Percentiles rank a stretch among this genome's conserved stretches.
These are phyloP conservation scores for Lepiota brunneoincarnata DNA, from an alignment of 768 basidiomycete species.

Conservation along the genomic window DNA sequence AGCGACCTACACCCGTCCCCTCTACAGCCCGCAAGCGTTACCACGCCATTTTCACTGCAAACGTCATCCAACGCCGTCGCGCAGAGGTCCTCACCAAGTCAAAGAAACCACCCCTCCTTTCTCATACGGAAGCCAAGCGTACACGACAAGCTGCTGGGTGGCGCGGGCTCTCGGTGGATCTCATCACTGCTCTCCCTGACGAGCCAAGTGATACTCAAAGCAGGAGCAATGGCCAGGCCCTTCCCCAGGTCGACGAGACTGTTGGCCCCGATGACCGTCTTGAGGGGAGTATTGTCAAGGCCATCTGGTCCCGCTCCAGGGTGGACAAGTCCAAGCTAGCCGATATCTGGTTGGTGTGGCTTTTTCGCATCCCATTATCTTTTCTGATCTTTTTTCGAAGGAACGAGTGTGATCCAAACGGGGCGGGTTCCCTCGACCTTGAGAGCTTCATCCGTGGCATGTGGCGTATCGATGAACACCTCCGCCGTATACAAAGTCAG, in stretches of 20 bases:
- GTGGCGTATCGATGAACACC: constrained; percentile 86
- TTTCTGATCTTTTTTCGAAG: constrained; percentile 31
- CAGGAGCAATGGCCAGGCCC: constrained; percentile 1
- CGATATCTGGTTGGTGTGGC: constrained; percentile 60
- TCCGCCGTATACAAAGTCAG: constrained; percentile 54
- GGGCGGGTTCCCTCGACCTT: constrained; percentile 56
- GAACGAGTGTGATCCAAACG: constrained; percentile 64
- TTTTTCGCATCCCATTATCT: neutral
- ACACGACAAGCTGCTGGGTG: constrained; percentile 68
- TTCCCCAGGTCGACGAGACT: constrained; percentile 24
- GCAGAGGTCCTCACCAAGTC: constrained; percentile 24
- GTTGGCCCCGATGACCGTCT: constrained; percentile 46
- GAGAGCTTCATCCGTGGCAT: constrained; percentile 74
- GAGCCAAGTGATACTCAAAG: constrained; percentile 8
- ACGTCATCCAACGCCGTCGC: constrained; percentile 47
- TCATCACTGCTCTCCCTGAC: constrained; percentile 39
- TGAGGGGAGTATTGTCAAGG: constrained; percentile 52
- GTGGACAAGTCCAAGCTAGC: constrained; percentile 50
- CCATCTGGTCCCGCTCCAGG: constrained; percentile 63
- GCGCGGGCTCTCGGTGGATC: constrained; percentile 38
- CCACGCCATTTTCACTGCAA: constrained; percentile 62
- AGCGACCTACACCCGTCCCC: constrained; percentile 68
- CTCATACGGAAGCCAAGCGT: constrained; percentile 35
- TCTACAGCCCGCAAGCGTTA: constrained; percentile 62
- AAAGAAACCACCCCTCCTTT: constrained; percentile 20